Conservation (phyloP, 2,329 filamentous ascomycete species). For the Pseudogymnoascus sp. region DNA sequence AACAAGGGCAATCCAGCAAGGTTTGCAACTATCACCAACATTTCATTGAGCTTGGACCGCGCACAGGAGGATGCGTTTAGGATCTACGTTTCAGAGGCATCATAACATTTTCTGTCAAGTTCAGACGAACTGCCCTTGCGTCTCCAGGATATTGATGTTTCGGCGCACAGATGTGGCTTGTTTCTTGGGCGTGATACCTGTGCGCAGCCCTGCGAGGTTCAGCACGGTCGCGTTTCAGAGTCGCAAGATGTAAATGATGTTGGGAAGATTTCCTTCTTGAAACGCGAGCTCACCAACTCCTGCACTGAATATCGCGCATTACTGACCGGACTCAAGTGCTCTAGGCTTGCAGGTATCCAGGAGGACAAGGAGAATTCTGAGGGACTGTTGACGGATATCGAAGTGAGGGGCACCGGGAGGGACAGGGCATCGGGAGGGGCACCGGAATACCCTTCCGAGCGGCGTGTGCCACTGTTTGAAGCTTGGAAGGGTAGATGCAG, state of each 20-base stretch:
- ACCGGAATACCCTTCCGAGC: neutral
- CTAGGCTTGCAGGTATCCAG: neutral
- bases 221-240: conserved; percentile 7
- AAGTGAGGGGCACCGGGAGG: neutral
- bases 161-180: neutral
- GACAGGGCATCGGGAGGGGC: neutral
- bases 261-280: neutral
- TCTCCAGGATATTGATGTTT: neutral
- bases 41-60: neutral
- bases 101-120: neutral
- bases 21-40: neutral
- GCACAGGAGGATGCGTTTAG: neutral
- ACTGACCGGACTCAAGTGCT: neutral
- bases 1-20: neutral
- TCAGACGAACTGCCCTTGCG: neutral
- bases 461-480: neutral
- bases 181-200: neutral
- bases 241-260: neutral
- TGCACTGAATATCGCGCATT: neutral
- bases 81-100: conserved; percentile 1
- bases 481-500: conserved; percentile 5
- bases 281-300: neutral
- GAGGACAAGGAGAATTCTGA: neutral
- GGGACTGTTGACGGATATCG: neutral
- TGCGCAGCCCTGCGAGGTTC: neutral